These are phyloP conservation scores for Cadophora luteo-olivacea DNA, from an alignment of 2,329 filamentous ascomycete genomes.

Conservation along the genomic window DNA sequence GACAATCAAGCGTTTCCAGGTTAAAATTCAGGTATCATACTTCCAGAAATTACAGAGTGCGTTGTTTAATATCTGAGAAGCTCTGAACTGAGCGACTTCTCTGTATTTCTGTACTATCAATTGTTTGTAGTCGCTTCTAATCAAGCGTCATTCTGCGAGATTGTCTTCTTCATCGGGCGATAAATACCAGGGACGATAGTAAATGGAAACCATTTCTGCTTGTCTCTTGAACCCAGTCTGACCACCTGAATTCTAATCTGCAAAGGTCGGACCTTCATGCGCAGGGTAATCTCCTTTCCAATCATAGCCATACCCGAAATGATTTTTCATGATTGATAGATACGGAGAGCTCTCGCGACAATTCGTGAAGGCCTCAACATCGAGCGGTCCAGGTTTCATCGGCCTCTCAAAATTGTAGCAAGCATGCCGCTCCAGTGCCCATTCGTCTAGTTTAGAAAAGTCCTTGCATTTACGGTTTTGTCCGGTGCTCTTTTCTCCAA, in stretches of 20 bases:
- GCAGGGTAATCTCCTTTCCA: slow-evolving; percentile 1
- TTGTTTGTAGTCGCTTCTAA: background rate
- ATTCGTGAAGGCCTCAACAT: slow-evolving; percentile 3
- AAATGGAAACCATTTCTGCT: background rate
- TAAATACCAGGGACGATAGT: background rate
- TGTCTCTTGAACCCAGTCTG: no score
- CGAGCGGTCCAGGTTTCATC: background rate
- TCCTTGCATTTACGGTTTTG: slow-evolving; percentile 19
- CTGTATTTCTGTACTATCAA: no score
- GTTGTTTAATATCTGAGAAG: no score
- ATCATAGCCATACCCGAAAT: background rate
- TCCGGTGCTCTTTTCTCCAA: slow-evolving; percentile 15
- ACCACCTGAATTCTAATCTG: background rate
- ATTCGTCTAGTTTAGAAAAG: slow-evolving; percentile 23
- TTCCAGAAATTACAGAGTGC: no score
- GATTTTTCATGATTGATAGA: background rate
- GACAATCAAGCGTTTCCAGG: no score
- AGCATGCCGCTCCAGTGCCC: slow-evolving; percentile 18
- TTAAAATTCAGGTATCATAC: no score
- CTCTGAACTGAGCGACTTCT: no score
- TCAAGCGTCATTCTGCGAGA: background rate
- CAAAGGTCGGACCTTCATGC: background rate
- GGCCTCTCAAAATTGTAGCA: slow-evolving; percentile 15
- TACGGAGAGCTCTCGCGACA: background rate
- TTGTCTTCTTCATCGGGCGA: background rate